Base-by-base conservation (phyloP, 2,329 filamentous ascomycete genomes). In the Ophiosphaerella korrae region DNA sequence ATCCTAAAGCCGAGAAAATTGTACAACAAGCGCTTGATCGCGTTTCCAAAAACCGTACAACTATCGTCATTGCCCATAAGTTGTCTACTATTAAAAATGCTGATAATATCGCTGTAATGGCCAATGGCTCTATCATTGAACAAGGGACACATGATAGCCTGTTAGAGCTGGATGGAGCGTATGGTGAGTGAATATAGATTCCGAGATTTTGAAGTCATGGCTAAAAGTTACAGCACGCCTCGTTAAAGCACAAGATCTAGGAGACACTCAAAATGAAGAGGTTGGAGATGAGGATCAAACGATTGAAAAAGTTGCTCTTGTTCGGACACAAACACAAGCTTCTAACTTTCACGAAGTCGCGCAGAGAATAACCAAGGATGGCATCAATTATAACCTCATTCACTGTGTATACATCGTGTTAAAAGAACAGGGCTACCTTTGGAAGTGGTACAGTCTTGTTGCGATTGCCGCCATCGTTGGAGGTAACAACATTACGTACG, bases 91-190 rank as follows among this genome's bases (percentile, higher is more conserved):
- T 97, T 76, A 91, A 86, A 71, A 87, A 92, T 59, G 92, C 93
- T 0, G 88, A 97, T 73, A 97, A 96, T 67, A 97, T 99, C 62
- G 90, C 96, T 16, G 92, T 97, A 59, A 92, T 99, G 86, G 82
- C 86, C 8, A 74, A 86, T 51, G 93, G 93, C 7, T 76, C 80
- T 16, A 93, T 99, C 48, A 80, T 96, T 12, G 94, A 99, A 74
- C 92, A 97, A 74, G 94, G 94, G 42, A 92, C 84, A 0, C 93
- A 97, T 68, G 84, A 92, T 51, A 80, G 88, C 11, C 82, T 99
- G 8, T 77, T 97, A 1, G 85, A 87, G 61, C 80, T 76, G 52
- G 78, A 84, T 55, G 87, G 85, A n/a, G 88, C 91, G 7, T 99
- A 97, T 74, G 88, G 52, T 55, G 29, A 43, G 52, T 43, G 13